These are phyloP conservation scores for Prunus campanulata DNA, from an alignment of 306 rosid genomes.

Conservation along the genomic window DNA sequence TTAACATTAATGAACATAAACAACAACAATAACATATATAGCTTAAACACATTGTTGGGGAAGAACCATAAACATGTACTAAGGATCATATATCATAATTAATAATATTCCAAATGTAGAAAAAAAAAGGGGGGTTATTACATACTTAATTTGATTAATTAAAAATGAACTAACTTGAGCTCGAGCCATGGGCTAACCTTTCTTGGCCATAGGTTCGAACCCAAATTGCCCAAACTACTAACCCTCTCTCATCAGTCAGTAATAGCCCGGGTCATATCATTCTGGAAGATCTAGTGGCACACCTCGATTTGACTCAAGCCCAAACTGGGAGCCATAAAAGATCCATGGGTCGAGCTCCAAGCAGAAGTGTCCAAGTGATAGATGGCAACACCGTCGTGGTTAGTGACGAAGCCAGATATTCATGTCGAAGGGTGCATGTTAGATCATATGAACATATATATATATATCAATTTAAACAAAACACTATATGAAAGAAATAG, in stretches of 20 bases:
- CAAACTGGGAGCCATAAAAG: slow-evolving; percentile 72
- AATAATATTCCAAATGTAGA: slow-evolving; percentile 14
- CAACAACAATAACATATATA: not conserved
- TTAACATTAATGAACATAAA: not conserved
- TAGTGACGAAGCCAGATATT: no score
- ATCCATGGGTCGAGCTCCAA: slow-evolving; percentile 89
- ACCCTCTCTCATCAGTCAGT: slow-evolving; percentile 43
- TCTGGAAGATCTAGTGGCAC: slow-evolving; percentile 94
- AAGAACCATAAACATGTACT: slow-evolving; percentile 20
- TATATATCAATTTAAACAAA: no score
- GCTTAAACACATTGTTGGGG: slow-evolving; percentile 21
- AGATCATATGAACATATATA: no score
- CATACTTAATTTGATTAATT: slow-evolving; percentile 27
- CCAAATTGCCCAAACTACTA: slow-evolving; percentile 11
- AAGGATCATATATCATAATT: slow-evolving; percentile 17
- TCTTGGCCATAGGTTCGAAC: slow-evolving; percentile 41
- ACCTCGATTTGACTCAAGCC: slow-evolving; percentile 83
- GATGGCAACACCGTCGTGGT: slow-evolving; percentile 52
- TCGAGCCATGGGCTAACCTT: slow-evolving; percentile 39
- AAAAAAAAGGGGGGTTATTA: slow-evolving; percentile 9
- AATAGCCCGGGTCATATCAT: slow-evolving; percentile 81
- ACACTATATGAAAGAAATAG: no score
- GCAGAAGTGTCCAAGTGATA: slow-evolving; percentile 86
- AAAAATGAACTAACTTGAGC: slow-evolving; percentile 19
- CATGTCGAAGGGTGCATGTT: no score